Conservation (phyloP, 1,284 basidiomycete species). For the Vanrija humicola region DNA sequence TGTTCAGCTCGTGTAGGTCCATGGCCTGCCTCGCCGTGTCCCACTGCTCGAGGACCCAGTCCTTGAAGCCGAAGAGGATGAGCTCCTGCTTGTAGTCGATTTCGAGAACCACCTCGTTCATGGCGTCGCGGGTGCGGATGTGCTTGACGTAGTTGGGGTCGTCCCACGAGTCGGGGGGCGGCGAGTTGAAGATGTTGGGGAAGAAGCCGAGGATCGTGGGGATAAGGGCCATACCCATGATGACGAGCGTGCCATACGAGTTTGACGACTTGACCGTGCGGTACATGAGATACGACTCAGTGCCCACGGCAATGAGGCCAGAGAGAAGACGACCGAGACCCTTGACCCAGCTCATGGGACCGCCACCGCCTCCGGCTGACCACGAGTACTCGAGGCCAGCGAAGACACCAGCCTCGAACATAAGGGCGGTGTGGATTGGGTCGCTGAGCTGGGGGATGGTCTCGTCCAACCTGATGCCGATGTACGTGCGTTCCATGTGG, state of each 20-base stretch:
- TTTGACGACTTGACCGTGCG: constrained; percentile 32
- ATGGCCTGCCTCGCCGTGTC: constrained; percentile 31
- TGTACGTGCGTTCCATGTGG: constrained; percentile 67
- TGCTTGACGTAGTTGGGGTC: constrained; percentile 33
- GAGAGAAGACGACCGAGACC: constrained; percentile 70
- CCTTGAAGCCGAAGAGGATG: constrained; percentile 69
- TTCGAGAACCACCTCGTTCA: neutral
- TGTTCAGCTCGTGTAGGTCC: constrained; percentile 6
- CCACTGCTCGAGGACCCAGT: constrained; percentile 75
- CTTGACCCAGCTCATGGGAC: constrained; percentile 40
- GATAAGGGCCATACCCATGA: neutral
- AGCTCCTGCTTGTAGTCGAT: constrained; percentile 56
- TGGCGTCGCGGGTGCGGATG: constrained; percentile 54
- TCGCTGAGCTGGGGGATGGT: constrained; percentile 71
- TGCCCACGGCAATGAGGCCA: constrained; percentile 49
- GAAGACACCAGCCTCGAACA: constrained; percentile 65
- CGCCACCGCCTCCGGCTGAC: constrained; percentile 4
- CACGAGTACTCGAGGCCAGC: constrained; percentile 15
- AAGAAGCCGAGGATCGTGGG: constrained; percentile 52
- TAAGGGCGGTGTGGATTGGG: constrained; percentile 63
- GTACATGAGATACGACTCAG: constrained; percentile 59
- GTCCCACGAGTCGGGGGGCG: no score
- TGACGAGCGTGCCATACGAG: constrained; percentile 52
- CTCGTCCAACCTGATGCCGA: constrained; percentile 67
- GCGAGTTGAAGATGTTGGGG: neutral